Evolutionary conservation across 768 basidiomycete species (phyloP).

Genomic region (Suillus clintonianus): DNA sequence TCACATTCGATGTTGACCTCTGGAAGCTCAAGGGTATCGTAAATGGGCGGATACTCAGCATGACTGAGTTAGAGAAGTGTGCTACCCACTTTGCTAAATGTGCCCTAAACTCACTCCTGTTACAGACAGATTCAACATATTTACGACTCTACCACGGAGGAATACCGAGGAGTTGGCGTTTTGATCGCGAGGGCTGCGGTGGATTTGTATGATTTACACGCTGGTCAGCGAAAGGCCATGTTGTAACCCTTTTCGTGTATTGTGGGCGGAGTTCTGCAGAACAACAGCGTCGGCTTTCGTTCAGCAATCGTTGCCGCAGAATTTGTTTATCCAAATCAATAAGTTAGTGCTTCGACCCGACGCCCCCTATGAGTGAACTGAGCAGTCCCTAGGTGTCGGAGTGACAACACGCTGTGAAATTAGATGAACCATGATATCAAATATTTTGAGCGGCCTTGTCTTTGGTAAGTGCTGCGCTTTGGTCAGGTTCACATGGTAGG

Average conservation of each 20-base stretch:
- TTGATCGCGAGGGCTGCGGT: slow-evolving; percentile 64
- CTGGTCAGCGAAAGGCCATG: slow-evolving; percentile 34
- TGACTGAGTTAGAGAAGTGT: slow-evolving; percentile 65
- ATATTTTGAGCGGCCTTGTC: too few relatives aligned
- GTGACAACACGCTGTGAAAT: too few relatives aligned
- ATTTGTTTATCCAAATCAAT: neutral
- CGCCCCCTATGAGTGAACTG: too few relatives aligned
- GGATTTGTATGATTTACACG: slow-evolving; percentile 69
- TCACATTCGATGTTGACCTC: slow-evolving; percentile 18
- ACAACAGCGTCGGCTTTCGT: neutral
- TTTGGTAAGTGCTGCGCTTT: too few relatives aligned
- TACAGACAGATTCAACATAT: slow-evolving; percentile 72
- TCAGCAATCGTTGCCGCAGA: neutral
- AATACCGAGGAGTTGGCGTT: slow-evolving; percentile 75
- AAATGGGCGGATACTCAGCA: slow-evolving; percentile 60
- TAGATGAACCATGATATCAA: too few relatives aligned
- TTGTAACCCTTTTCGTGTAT: slow-evolving; percentile 23
- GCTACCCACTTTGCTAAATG: slow-evolving; percentile 13
- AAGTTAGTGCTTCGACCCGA: too few relatives aligned
- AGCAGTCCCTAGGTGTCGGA: too few relatives aligned
- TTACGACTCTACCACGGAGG: slow-evolving; percentile 59
- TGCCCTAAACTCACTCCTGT: neutral
- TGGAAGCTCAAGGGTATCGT: slow-evolving; percentile 75
- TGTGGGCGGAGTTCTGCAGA: neutral
- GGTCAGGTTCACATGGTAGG: too few relatives aligned